Conservation (phyloP, 768 basidiomycete genomes). For the Mycena sanguinolenta region DNA sequence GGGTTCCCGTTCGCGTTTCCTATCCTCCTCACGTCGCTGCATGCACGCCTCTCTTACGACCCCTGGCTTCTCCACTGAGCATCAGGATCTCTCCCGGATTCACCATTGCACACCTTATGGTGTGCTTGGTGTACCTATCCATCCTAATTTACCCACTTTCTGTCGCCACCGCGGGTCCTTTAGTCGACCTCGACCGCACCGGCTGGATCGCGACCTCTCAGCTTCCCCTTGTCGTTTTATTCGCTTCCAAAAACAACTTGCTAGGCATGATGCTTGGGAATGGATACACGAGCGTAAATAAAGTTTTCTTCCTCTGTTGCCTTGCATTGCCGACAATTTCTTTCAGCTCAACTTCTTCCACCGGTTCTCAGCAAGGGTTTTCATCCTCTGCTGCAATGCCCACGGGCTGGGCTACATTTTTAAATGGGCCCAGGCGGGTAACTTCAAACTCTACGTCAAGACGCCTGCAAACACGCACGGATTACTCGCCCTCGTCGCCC, state of each 20-base stretch:
- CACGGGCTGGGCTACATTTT: slow-evolving; percentile 60
- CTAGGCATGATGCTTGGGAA: slow-evolving; percentile 59
- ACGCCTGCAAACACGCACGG: slow-evolving; percentile 51
- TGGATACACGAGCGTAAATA: slow-evolving; percentile 60
- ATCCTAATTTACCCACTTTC: slow-evolving; percentile 48
- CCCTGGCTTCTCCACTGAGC: slow-evolving; percentile 43
- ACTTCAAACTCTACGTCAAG: slow-evolving; percentile 43
- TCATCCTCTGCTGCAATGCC: slow-evolving; percentile 56
- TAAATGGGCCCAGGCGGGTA: slow-evolving; percentile 50
- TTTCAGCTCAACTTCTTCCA: slow-evolving; percentile 68
- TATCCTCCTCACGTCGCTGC: slow-evolving; percentile 47
- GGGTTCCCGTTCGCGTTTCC: slow-evolving; percentile 27
- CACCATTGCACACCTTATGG: slow-evolving; percentile 49
- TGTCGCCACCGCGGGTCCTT: slow-evolving; percentile 51
- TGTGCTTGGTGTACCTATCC: slow-evolving; percentile 48
- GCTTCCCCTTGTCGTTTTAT: slow-evolving; percentile 57
- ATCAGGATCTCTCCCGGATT: slow-evolving; percentile 47
- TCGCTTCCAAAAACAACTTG: slow-evolving; percentile 66
- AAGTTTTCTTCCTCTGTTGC: background rate
- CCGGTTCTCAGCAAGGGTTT: slow-evolving; percentile 62
- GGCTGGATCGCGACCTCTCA: slow-evolving; percentile 58
- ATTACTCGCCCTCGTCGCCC: slow-evolving; percentile 51
- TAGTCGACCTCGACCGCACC: slow-evolving; percentile 48
- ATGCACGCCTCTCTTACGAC: slow-evolving; percentile 48
- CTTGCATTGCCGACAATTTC: background rate